Percentiles rank a stretch among this genome's conserved stretches.
Evolutionary conservation across 2,329 filamentous ascomycete genomes (phyloP).

Genomic region (Colletotrichum incanum): DNA sequence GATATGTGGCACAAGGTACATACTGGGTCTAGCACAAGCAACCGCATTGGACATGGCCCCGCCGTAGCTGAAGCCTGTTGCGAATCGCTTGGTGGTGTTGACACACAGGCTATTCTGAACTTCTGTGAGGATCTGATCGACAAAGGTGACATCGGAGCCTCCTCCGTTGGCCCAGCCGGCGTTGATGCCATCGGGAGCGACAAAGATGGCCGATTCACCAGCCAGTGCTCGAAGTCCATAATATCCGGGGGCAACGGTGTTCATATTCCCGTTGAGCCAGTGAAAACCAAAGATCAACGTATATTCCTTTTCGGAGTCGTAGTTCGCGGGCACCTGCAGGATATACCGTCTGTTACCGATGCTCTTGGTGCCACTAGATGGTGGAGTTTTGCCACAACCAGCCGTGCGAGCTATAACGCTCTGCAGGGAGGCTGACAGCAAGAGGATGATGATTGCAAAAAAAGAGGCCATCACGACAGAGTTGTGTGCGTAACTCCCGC

Average conservation of each 20-base stretch:
- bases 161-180: slow-evolving; percentile 59
- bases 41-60: slow-evolving; percentile 60
- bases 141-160: slow-evolving; percentile 59
- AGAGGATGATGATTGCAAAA: neutral
- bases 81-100: slow-evolving; percentile 58
- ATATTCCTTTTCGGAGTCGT: slow-evolving; percentile 46
- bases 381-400: slow-evolving; percentile 54
- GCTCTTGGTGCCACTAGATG: slow-evolving; percentile 50
- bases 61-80: slow-evolving; percentile 63
- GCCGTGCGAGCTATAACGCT: slow-evolving; percentile 29
- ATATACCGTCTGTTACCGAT: slow-evolving; percentile 58
- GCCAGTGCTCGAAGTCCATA: slow-evolving; percentile 58
- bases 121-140: slow-evolving; percentile 55
- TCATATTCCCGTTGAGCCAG: slow-evolving; percentile 57
- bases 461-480: neutral
- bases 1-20: neutral
- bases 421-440: neutral
- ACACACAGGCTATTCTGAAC: slow-evolving; percentile 60
- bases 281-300: slow-evolving; percentile 51
- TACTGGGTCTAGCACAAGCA: slow-evolving; percentile 59
- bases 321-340: slow-evolving; percentile 54
- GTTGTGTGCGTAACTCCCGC: neutral
- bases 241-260: slow-evolving; percentile 56
- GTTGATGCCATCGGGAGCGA: slow-evolving; percentile 60
- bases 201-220: slow-evolving; percentile 58